Evolutionary conservation across 1,284 basidiomycete genomes (phyloP).

Genomic region (Neolentinus lepideus): DNA sequence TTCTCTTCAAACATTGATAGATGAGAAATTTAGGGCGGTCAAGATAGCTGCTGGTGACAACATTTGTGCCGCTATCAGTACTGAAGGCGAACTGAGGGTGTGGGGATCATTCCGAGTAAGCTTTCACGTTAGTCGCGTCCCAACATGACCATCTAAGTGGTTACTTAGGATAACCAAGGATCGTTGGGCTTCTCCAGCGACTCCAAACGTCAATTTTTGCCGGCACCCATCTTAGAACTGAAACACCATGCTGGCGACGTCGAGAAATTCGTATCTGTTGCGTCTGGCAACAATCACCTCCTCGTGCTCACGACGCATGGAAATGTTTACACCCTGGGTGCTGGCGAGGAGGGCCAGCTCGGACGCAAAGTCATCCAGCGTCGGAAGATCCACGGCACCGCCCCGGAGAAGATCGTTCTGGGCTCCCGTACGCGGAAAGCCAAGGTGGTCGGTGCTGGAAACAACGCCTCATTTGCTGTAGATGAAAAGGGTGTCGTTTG

Average conservation of each 20-base stretch:
- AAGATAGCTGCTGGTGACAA: slow-evolving; percentile 81
- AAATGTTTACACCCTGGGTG: slow-evolving; percentile 81
- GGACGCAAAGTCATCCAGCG: slow-evolving; percentile 82
- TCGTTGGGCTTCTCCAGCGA: slow-evolving; percentile 79
- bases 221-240: slow-evolving; percentile 65
- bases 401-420: slow-evolving; percentile 75
- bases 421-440: slow-evolving; percentile 66
- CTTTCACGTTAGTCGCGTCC: no score
- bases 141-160: no score
- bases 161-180: slow-evolving; percentile 71
- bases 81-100: slow-evolving; percentile 73
- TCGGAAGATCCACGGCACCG: slow-evolving; percentile 77
- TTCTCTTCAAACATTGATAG: slow-evolving; percentile 62
- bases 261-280: slow-evolving; percentile 74
- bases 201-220: slow-evolving; percentile 57
- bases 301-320: slow-evolving; percentile 82
- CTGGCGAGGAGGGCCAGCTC: slow-evolving; percentile 82
- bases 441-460: slow-evolving; percentile 72
- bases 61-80: slow-evolving; percentile 75
- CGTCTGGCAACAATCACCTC: slow-evolving; percentile 82
- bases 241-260: slow-evolving; percentile 49
- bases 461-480: slow-evolving; percentile 86
- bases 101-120: slow-evolving; percentile 93
- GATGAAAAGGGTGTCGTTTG: slow-evolving; percentile 77
- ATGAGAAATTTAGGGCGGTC: slow-evolving; percentile 79